phyloP scores from a whole-genome alignment of 202 grass and related monocot species.

The Panicum virgatum region DNA sequence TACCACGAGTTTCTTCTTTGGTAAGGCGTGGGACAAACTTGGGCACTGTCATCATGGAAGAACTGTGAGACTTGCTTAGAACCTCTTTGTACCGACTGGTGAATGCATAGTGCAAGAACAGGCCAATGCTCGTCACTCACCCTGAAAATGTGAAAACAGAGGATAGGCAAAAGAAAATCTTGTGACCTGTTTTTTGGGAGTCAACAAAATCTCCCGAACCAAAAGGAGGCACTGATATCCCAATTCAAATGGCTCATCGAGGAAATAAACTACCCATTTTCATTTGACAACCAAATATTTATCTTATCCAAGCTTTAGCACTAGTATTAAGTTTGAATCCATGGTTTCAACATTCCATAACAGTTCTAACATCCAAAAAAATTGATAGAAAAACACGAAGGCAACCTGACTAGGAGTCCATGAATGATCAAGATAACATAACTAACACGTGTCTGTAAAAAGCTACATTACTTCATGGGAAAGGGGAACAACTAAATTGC shows the following conservation, averaged over 20 bases:
- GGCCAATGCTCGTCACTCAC: conserved; percentile 71
- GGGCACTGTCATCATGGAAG: conserved; percentile 52
- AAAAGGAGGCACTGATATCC: neutral
- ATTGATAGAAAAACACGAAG: neutral
- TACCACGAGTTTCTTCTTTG: conserved; percentile 74
- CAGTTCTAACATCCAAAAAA: neutral
- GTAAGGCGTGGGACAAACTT: conserved; percentile 74
- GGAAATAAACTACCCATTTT: neutral
- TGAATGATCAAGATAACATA: neutral
- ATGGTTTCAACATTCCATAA: neutral
- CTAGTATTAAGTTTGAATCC: no score
- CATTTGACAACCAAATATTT: neutral
- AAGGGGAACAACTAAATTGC: neutral
- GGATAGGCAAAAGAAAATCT: conserved; percentile 8
- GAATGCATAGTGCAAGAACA: conserved; percentile 75
- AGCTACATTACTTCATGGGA: neutral
- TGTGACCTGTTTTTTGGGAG: neutral
- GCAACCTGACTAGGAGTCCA: neutral
- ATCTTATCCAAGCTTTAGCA: neutral
- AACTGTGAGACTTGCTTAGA: conserved; percentile 86
- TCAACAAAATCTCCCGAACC: neutral
- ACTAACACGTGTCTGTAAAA: neutral
- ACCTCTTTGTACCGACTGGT: conserved; percentile 83
- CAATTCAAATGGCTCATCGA: neutral
- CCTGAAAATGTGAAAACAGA: conserved; percentile 39